Evolutionary conservation across 1,284 basidiomycete species (phyloP), one percentile per base, ranked within the genome.

Genomic region (Tausonia pullulans): DNA sequence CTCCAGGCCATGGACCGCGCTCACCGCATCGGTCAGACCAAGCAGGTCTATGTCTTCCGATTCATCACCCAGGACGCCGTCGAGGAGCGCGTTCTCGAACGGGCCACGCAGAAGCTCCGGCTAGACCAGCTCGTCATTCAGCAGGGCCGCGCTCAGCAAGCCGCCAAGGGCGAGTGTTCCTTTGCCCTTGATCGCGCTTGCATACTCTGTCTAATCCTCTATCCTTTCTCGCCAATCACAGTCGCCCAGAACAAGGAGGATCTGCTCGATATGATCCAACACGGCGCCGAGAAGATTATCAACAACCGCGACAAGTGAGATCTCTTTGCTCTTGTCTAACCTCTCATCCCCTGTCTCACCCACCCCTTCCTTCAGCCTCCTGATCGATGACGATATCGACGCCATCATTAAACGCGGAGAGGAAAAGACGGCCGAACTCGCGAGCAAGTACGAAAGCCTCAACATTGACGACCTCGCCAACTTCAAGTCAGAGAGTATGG

Each of bases 1-100:
- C 76, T 98, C 64, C 96, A 98, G 75, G 96, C 96, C 5, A 98
- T 98, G 96, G 95, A 98, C 74, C 89, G 95, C 69, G 95, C 95
- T 0, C 95, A 98, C 78, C 90, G 95, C 70, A 98, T 98, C 68
- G 95, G 95, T 2, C 96, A 98, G 78, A 98, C 90, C 60, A 98
- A 98, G 78, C 95, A 98, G 76, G 95, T 98, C 16, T 96, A 95
- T 72, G 96, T 98, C 1, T 99, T 94, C 81, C 82, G 95, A 41
- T 98, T 98, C 75, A 90, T 99, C 71, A 98, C 96, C 0, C 93
- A 79, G 73, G 81, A 88, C 60, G 94, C 92, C 59, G 93, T 98
- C 43, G 96, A 98, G 77, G 96, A 98, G 78, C 86, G 95, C 49
- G 96, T 98, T 82, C 78, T 98, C 16, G 95, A 98, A 77, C 82